A percentile compares a stretch with the other conserved stretches of the same genome.
phyloP scores from a whole-genome alignment of 2,329 filamentous ascomycete species.

The Fusarium siculi region DNA sequence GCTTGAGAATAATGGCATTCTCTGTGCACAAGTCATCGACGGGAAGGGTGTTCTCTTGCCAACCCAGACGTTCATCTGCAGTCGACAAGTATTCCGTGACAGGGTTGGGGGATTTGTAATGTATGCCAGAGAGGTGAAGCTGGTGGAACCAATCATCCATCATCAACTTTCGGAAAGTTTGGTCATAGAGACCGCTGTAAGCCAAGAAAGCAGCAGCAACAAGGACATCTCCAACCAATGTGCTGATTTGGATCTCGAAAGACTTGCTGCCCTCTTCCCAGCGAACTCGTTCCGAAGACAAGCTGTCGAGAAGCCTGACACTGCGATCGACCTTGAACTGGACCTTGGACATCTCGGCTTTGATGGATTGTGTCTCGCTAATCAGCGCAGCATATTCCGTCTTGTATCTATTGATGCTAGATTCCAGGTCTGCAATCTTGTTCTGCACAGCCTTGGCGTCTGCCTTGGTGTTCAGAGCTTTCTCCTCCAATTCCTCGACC shows the following conservation, averaged over 20 bases:
- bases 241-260: constrained; percentile 97
- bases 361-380: constrained; percentile 97
- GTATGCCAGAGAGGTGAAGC: constrained; percentile 89
- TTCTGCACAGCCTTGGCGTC: constrained; percentile 92
- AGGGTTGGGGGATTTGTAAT: constrained; percentile 92
- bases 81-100: constrained; percentile 97
- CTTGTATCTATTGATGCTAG: constrained; percentile 95
- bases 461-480: constrained; percentile 91
- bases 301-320: constrained; percentile 90
- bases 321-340: constrained; percentile 98
- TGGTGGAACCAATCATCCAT: constrained; percentile 97
- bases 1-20: constrained; percentile 96
- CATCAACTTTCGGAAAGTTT: constrained; percentile 98
- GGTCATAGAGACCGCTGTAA: constrained; percentile 96
- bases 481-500: constrained; percentile 85
- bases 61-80: constrained; percentile 91
- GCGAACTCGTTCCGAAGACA: constrained; percentile 90
- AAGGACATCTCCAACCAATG: constrained; percentile 93
- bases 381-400: constrained; percentile 94
- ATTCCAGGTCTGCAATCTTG: constrained; percentile 84
- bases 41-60: constrained; percentile 93
- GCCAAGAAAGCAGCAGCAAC: constrained; percentile 97
- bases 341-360: constrained; percentile 93
- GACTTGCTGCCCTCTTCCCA: constrained; percentile 99
- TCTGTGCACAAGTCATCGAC: constrained; percentile 98